phyloP scores from a whole-genome alignment of 768 basidiomycete genomes.

The Mycena albidolilacea region DNA sequence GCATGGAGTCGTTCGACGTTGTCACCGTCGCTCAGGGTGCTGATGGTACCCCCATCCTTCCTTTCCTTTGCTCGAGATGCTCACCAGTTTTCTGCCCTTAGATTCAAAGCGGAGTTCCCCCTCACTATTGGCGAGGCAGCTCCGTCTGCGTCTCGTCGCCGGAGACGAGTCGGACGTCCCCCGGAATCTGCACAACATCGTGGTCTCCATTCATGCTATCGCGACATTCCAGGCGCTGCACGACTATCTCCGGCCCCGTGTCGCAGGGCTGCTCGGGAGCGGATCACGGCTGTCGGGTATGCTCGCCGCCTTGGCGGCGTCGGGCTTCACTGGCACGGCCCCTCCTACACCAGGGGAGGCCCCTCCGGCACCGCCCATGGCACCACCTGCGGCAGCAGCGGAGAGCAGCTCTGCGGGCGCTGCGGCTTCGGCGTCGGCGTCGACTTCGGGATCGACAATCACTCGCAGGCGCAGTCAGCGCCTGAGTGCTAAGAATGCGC shows the following conservation, averaged over 20 bases:
- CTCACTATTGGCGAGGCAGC: slow-evolving; percentile 91
- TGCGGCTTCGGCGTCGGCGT: slow-evolving; percentile 40
- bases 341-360: slow-evolving; percentile 54
- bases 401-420: slow-evolving; percentile 52
- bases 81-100: slow-evolving; percentile 44
- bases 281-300: slow-evolving; percentile 85
- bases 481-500: slow-evolving; percentile 77
- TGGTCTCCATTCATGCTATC: slow-evolving; percentile 98
- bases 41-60: slow-evolving; percentile 68
- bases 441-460: slow-evolving; percentile 53
- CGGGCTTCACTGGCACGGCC: slow-evolving; percentile 73
- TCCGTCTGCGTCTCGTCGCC: slow-evolving; percentile 91
- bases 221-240: slow-evolving; percentile 98
- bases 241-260: slow-evolving; percentile 94
- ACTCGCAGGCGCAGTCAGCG: slow-evolving; percentile 86
- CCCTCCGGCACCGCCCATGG: slow-evolving; percentile 48
- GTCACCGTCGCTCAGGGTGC: slow-evolving; percentile 87
- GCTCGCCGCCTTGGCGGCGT: slow-evolving; percentile 90
- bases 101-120: slow-evolving; percentile 94
- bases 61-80: slow-evolving; percentile 4
- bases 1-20: slow-evolving; percentile 97
- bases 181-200: slow-evolving; percentile 88
- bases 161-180: slow-evolving; percentile 93
- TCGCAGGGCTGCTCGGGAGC: slow-evolving; percentile 77
- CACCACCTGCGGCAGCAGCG: slow-evolving; percentile 48